These are phyloP conservation scores for Tylopilus sp. DNA, from an alignment of 1,284 basidiomycete species.

Conservation along the genomic window DNA sequence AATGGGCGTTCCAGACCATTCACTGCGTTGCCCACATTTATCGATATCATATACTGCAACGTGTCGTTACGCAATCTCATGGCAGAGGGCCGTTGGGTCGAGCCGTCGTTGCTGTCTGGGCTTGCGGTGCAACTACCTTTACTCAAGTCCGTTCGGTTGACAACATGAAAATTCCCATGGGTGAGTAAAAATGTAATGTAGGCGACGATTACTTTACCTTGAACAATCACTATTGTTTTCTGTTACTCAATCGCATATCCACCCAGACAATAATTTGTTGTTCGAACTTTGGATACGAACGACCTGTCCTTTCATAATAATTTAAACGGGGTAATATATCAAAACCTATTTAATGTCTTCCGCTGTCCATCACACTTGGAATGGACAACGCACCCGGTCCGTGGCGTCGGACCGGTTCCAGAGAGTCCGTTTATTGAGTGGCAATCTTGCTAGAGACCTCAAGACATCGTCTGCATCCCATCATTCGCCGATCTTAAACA, in stretches of 20 bases:
- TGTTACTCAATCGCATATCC: too few relatives aligned
- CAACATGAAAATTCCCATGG: constrained; percentile 9
- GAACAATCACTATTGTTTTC: constrained; percentile 13
- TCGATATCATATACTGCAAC: constrained; percentile 20
- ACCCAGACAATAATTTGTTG: too few relatives aligned
- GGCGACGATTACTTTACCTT: constrained; percentile 11
- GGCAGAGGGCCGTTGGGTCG: constrained; percentile 40
- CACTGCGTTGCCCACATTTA: constrained; percentile 22
- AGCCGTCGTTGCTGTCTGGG: constrained; percentile 22
- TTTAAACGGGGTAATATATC: too few relatives aligned
- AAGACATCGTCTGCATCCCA: too few relatives aligned
- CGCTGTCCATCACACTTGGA: too few relatives aligned
- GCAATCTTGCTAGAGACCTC: too few relatives aligned
- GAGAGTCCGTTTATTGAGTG: too few relatives aligned
- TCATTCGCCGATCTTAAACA: too few relatives aligned
- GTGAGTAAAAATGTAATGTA: constrained; percentile 20
- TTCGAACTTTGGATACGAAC: neutral
- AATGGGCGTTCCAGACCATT: constrained; percentile 23
- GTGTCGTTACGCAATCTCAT: constrained; percentile 25
- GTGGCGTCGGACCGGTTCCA: too few relatives aligned
- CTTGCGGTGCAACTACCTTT: constrained; percentile 27
- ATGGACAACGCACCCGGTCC: too few relatives aligned
- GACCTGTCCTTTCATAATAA: too few relatives aligned
- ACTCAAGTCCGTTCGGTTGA: constrained; percentile 26
- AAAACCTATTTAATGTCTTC: too few relatives aligned